phyloP scores from a whole-genome alignment of 2,329 filamentous ascomycete species.

The Diatrype stigma region DNA sequence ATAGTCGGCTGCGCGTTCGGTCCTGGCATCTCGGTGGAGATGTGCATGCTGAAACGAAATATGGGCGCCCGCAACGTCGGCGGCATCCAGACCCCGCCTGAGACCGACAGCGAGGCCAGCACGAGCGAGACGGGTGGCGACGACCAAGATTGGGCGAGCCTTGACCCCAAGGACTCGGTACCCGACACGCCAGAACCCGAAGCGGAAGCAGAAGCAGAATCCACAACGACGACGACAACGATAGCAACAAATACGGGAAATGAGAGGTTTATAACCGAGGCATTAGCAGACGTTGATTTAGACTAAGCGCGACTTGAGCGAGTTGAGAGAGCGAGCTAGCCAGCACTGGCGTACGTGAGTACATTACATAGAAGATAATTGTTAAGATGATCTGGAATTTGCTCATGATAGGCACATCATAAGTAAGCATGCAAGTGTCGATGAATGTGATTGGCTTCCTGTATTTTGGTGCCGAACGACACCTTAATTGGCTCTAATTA shows the following conservation, averaged over 20 bases:
- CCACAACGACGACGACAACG: no score
- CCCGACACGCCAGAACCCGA: slow-evolving; percentile 13
- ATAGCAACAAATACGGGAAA: slow-evolving; percentile 1
- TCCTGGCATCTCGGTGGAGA: slow-evolving; percentile 64
- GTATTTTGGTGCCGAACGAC: no score
- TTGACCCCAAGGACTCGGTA: slow-evolving; percentile 16
- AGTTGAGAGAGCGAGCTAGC: no score
- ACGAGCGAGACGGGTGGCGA: slow-evolving; percentile 38
- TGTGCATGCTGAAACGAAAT: slow-evolving; percentile 59
- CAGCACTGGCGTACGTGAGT: no score
- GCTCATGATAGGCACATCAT: no score
- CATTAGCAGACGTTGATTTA: slow-evolving; percentile 7
- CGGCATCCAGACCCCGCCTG: slow-evolving; percentile 48
- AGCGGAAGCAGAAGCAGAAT: no score
- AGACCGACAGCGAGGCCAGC: slow-evolving; percentile 48
- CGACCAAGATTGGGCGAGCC: slow-evolving; percentile 26
- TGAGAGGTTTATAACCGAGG: slow-evolving; percentile 16
- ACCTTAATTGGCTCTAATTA: no score
- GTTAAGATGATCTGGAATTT: no score
- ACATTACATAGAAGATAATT: no score
- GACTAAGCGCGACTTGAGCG: slow-evolving; percentile 3
- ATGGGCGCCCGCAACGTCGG: slow-evolving; percentile 23
- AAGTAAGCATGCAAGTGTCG: no score
- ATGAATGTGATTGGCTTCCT: no score
- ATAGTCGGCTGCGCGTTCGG: slow-evolving; percentile 67